Conservation (phyloP, 805 yeast species). For the Ogataea polymorpha region DNA sequence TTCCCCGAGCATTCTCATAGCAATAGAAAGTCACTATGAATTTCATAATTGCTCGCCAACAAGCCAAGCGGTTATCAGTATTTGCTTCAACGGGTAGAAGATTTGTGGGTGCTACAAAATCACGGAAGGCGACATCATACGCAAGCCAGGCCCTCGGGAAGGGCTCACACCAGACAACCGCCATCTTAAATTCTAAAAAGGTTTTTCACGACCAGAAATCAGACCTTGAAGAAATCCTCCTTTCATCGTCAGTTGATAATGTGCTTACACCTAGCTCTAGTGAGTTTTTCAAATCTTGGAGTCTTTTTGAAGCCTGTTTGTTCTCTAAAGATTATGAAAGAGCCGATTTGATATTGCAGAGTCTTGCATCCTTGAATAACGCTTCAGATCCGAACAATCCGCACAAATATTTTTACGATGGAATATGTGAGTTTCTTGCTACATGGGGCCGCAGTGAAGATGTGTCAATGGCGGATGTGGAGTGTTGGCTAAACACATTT, state of each 20-base stretch:
- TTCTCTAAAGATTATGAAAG: conserved; percentile 62
- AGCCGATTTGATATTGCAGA: conserved; percentile 64
- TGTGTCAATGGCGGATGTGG: conserved; percentile 21
- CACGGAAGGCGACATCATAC: conserved; percentile 15
- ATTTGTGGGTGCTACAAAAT: conserved; percentile 6
- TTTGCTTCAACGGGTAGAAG: background rate
- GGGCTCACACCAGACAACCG: conserved; percentile 10
- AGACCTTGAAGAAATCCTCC: conserved; percentile 7
- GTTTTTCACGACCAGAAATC: background rate
- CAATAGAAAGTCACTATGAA: background rate
- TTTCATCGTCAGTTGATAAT: conserved; percentile 27
- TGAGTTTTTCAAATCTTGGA: conserved; percentile 43
- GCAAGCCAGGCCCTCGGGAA: conserved; percentile 5
- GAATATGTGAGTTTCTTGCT: conserved; percentile 62
- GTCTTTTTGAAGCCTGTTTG: conserved; percentile 74
- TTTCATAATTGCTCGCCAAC: conserved; percentile 2
- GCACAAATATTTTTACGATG: conserved; percentile 52
- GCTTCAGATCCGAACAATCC: conserved; percentile 14
- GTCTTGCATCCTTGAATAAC: conserved; percentile 50
- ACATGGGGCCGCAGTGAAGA: conserved; percentile 32
- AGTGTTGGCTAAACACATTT: conserved; percentile 27
- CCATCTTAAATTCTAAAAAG: conserved; percentile 11
- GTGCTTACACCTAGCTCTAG: conserved; percentile 28
- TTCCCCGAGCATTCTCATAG: background rate
- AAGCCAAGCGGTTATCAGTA: background rate